Percentiles rank a stretch among this genome's conserved stretches.
phyloP scores from a whole-genome alignment of 164 flowering plant genomes.

The Stephania yunnanensis region DNA sequence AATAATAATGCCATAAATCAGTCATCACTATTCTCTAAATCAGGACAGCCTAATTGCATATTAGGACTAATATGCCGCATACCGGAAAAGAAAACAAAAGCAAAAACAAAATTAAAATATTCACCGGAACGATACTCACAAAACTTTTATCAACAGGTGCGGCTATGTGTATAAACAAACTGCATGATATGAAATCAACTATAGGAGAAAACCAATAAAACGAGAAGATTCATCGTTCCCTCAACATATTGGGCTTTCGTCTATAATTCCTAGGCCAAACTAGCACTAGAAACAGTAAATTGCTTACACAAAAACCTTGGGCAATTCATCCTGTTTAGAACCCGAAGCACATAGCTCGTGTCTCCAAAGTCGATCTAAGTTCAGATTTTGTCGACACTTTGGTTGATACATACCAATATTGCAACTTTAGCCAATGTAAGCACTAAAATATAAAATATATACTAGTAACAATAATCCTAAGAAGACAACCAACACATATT shows the following conservation, averaged over 20 bases:
- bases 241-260: too few species aligned
- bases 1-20: too few species aligned
- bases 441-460: neutral
- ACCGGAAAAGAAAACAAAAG: neutral
- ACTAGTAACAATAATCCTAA: too few species aligned
- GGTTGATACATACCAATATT: neutral
- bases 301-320: neutral
- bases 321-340: neutral
- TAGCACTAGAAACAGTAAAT: too few species aligned
- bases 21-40: too few species aligned
- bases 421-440: neutral
- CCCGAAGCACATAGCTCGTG: neutral
- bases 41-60: neutral
- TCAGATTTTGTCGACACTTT: neutral
- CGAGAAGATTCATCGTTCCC: too few species aligned
- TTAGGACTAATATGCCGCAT: neutral
- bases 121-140: neutral
- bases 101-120: neutral
- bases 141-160: too few species aligned
- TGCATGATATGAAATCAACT: too few species aligned
- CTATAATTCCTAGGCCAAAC: too few species aligned
- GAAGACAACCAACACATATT: too few species aligned
- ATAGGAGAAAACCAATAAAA: too few species aligned
- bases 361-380: neutral
- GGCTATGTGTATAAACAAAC: too few species aligned